Evolutionary conservation across 164 flowering plant genomes (phyloP), one percentile per base, ranked within the genome.

Genomic region (Houttuynia cordata): DNA sequence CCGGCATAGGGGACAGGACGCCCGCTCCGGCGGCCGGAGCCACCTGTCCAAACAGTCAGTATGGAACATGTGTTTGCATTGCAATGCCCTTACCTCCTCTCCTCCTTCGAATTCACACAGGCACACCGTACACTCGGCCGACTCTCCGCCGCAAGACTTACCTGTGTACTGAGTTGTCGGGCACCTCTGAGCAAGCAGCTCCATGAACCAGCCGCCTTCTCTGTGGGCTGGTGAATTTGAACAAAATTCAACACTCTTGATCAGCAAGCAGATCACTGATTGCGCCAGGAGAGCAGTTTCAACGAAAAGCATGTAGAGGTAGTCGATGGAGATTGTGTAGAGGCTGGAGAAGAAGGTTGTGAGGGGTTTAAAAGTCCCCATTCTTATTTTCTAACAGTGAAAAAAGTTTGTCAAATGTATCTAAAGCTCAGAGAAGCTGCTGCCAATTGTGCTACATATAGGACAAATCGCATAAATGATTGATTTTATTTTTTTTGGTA

Each of bases 1-100:
- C 64, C 64, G 64, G 50, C 67, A 64, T 14, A 50, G 19, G 19
- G 61, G 67, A 21, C 67, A 64, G 18, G 61, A 13, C 47, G 25
- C 40, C 0, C 51, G 6, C 37, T 30, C 24, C 12, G 50, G 15
- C 23, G 15, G 39, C 23, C 24, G 56, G 20, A 57, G 24, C 62
- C 62, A 64, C 51, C 22, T 64, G n/a, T 64, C 56, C 50, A 64
- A 58, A 60, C 67, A 58, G 21, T 7, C 34, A 21, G 24, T 64
- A 49, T 64, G 67, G 53, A 57, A 64, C 1, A 13, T 49, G 49
- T 58, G 67, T 56, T 49, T n/a, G 54, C 63, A 54, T 47, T 20
- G 25, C 21, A 63, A 34, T 18, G 19, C 60, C 49, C 47, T 57
- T 8, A 49, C 57, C 45, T 63, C 61, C 12, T 63, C 66, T 18